phyloP scores from a whole-genome alignment of 345 rosid species.

The Eutrema yunnanense region DNA sequence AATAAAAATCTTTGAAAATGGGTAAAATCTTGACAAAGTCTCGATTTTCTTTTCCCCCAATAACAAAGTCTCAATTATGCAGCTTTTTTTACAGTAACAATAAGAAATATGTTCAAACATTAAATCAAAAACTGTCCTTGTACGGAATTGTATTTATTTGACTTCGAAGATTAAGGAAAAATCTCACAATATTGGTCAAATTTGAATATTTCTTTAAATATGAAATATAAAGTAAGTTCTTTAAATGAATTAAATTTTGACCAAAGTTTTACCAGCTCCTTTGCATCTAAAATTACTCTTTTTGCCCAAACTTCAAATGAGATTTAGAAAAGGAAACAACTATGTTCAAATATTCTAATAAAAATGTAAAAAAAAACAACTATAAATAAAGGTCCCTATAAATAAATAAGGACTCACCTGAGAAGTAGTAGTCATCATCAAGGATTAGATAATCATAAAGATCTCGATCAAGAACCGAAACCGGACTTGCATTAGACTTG shows the following conservation, averaged over 20 bases:
- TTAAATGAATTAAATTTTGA: slow-evolving; percentile 2
- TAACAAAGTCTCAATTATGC: slow-evolving; percentile 6
- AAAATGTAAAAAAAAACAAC: background rate
- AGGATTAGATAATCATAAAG: slow-evolving; percentile 34
- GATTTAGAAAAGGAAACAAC: background rate
- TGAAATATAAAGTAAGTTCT: background rate
- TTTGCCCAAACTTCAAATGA: background rate
- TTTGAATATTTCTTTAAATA: background rate
- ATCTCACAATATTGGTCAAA: background rate
- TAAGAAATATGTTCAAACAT: slow-evolving; percentile 6
- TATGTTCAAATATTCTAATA: background rate
- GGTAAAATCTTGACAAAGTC: slow-evolving; percentile 8
- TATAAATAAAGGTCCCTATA: background rate
- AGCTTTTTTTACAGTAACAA: slow-evolving; percentile 21
- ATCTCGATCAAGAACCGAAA: slow-evolving; percentile 51
- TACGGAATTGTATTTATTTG: background rate
- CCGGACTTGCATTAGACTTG: slow-evolving; percentile 42
- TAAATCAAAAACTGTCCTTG: background rate
- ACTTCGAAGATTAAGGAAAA: background rate
- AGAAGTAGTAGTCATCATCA: slow-evolving; percentile 28
- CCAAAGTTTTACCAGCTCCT: background rate
- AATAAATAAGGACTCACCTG: slow-evolving; percentile 37
- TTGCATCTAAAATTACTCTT: background rate
- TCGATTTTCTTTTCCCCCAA: background rate
- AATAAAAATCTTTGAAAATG: slow-evolving; percentile 5